A percentile compares a stretch with the other conserved stretches of the same genome.
Conservation (phyloP, 192 early-diverging fungal species). For the Martensiomyces pterosporus region DNA sequence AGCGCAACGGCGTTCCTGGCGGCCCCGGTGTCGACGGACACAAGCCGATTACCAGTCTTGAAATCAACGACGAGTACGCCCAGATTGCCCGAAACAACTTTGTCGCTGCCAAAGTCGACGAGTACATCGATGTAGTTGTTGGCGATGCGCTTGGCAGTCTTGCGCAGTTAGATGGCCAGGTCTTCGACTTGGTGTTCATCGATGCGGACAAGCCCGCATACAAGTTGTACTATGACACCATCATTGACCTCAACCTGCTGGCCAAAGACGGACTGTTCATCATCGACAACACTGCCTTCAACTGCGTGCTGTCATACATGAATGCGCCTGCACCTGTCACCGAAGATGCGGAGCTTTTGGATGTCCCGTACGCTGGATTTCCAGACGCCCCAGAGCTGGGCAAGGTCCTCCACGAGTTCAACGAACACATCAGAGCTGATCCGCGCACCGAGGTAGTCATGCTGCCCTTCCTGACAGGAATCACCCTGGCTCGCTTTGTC, state of each 20-base stretch:
- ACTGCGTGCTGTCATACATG: conserved; percentile 15
- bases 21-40: conserved; percentile 8
- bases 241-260: conserved; percentile 59
- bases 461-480: conserved; percentile 54
- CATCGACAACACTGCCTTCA: conserved; percentile 57
- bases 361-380: conserved; percentile 2
- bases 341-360: conserved; percentile 6
- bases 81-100: conserved; percentile 46
- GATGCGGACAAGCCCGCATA: conserved; percentile 73
- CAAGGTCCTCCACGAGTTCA: conserved; percentile 52
- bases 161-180: conserved; percentile 35
- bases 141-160: conserved; percentile 23
- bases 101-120: conserved; percentile 16
- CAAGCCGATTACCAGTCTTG: conserved; percentile 49
- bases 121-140: conserved; percentile 48
- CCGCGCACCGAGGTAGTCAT: conserved; percentile 55
- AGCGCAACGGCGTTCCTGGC: conserved; percentile 29
- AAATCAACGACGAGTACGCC: conserved; percentile 52
- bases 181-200: conserved; percentile 63
- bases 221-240: conserved; percentile 57
- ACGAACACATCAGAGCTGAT: conserved; percentile 58
- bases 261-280: conserved; percentile 57
- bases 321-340: conserved; percentile 11
- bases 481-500: conserved; percentile 20
- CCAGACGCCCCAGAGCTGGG: background rate